Percentiles rank a stretch among this genome's conserved stretches.
phyloP scores from a whole-genome alignment of 306 rosid species.

The Cucumis melo region DNA sequence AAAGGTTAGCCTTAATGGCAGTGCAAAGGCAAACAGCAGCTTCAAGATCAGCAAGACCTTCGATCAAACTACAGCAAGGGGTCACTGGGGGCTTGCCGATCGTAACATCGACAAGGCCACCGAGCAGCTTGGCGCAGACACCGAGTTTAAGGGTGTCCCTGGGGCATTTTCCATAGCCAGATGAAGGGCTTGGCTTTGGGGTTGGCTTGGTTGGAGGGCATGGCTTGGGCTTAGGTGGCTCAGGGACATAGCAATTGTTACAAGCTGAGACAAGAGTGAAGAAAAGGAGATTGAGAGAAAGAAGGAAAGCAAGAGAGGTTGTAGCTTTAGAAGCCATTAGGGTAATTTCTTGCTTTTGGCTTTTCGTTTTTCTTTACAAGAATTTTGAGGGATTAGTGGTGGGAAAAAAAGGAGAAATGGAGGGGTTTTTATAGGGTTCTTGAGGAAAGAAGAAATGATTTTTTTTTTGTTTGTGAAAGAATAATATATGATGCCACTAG shows the following conservation, averaged over 20 bases:
- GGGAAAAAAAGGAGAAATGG: neutral
- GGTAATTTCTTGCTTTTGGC: neutral
- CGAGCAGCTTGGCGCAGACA: slow-evolving; percentile 47
- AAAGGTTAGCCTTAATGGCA: slow-evolving; percentile 44
- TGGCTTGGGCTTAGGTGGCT: neutral
- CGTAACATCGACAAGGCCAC: slow-evolving; percentile 28
- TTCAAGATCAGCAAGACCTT: slow-evolving; percentile 57
- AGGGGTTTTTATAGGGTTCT: neutral
- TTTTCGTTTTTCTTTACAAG: too few relatives aligned
- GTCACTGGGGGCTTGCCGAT: slow-evolving; percentile 39
- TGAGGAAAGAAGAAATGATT: neutral
- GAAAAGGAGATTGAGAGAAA: neutral
- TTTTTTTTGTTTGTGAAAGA: neutral
- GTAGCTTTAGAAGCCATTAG: slow-evolving; percentile 1
- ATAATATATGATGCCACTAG: neutral
- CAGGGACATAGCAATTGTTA: neutral
- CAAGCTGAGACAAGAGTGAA: neutral
- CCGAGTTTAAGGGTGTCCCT: slow-evolving; percentile 51
- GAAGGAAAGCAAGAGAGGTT: neutral
- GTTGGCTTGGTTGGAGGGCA: neutral
- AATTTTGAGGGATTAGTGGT: neutral
- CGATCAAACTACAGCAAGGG: slow-evolving; percentile 48
- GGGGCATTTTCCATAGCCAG: slow-evolving; percentile 28
- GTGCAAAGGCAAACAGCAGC: slow-evolving; percentile 78
- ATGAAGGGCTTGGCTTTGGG: neutral